Evolutionary conservation across 208 protist genomes (phyloP).

Genomic region (Leishmania amazonensis): DNA sequence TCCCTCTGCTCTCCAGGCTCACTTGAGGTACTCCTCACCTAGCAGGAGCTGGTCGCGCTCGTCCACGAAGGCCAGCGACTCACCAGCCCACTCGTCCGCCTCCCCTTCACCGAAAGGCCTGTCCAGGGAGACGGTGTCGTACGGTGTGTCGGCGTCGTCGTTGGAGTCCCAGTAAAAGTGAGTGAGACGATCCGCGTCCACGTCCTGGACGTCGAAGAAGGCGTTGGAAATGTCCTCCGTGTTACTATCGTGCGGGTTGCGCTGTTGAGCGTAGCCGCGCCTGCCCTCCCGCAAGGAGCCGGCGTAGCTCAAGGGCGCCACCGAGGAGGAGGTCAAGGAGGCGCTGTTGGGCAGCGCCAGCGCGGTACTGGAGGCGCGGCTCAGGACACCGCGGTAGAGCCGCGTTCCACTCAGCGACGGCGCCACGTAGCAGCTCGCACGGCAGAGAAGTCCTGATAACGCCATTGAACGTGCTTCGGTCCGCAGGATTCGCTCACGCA

Average conservation of each 20-base stretch:
- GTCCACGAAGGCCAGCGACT: constrained; percentile 35
- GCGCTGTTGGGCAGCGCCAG: neutral
- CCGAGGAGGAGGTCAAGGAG: neutral
- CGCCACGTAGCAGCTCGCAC: constrained; percentile 2
- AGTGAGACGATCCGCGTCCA: constrained; percentile 70
- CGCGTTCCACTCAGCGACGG: neutral
- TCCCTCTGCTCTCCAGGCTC: neutral
- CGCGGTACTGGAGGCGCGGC: neutral
- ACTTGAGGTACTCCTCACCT: constrained; percentile 36
- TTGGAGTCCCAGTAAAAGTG: constrained; percentile 81
- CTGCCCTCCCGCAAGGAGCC: neutral
- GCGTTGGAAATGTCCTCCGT: constrained; percentile 30
- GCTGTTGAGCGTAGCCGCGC: constrained; percentile 18
- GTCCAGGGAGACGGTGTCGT: constrained; percentile 33
- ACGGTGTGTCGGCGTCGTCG: constrained; percentile 54
- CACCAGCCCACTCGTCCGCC: constrained; percentile 34
- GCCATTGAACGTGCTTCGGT: neutral
- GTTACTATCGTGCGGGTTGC: constrained; percentile 28
- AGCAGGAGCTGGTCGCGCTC: constrained; percentile 33
- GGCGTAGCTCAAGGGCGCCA: neutral
- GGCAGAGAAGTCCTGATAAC: constrained; percentile 7
- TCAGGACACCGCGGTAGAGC: neutral
- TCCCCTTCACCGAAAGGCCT: constrained; percentile 36
- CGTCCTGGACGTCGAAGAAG: constrained; percentile 82
- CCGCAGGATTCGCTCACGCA: neutral